These are phyloP conservation scores for Quambalaria eucalypti DNA, from an alignment of 1,284 basidiomycete genomes.

Conservation along the genomic window DNA sequence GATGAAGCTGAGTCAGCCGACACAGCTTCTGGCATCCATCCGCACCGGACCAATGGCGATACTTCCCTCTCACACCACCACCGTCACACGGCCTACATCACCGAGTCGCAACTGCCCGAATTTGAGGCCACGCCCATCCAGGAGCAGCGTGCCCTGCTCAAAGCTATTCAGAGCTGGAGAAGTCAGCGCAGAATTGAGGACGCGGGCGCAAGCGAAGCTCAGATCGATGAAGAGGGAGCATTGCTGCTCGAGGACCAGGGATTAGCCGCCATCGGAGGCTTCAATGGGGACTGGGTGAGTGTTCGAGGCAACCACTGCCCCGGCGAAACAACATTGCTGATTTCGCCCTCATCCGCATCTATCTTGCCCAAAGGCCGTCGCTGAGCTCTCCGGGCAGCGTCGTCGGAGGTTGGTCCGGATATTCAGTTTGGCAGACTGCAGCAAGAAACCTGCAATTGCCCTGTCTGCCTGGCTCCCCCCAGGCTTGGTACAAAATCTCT, in stretches of 20 bases:
- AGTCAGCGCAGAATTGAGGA: too few species aligned
- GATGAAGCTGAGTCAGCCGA: background rate
- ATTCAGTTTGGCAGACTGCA: too few species aligned
- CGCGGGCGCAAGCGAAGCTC: too few species aligned
- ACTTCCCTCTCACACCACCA: too few species aligned
- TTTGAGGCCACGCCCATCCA: background rate
- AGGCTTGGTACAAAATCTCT: slow-evolving; percentile 29
- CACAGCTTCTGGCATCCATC: background rate
- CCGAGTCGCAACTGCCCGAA: background rate
- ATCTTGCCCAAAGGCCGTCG: slow-evolving; percentile 28
- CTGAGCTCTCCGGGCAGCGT: slow-evolving; percentile 8
- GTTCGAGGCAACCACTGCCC: background rate
- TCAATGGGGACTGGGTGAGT: slow-evolving; percentile 77
- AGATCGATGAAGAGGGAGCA: slow-evolving; percentile 30
- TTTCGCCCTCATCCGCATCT: too few species aligned
- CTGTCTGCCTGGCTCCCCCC: slow-evolving; percentile 21
- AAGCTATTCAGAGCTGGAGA: background rate
- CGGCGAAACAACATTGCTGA: background rate
- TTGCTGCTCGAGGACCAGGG: slow-evolving; percentile 49
- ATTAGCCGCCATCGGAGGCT: slow-evolving; percentile 63
- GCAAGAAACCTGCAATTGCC: background rate
- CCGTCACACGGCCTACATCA: too few species aligned
- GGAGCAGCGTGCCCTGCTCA: background rate
- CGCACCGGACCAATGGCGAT: background rate
- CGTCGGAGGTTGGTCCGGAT: slow-evolving; percentile 25